A percentile compares a stretch with the other conserved stretches of the same genome.
Evolutionary conservation across 108 stramenopile genomes (phyloP).

Genomic region (Fragilaria crotonensis): DNA sequence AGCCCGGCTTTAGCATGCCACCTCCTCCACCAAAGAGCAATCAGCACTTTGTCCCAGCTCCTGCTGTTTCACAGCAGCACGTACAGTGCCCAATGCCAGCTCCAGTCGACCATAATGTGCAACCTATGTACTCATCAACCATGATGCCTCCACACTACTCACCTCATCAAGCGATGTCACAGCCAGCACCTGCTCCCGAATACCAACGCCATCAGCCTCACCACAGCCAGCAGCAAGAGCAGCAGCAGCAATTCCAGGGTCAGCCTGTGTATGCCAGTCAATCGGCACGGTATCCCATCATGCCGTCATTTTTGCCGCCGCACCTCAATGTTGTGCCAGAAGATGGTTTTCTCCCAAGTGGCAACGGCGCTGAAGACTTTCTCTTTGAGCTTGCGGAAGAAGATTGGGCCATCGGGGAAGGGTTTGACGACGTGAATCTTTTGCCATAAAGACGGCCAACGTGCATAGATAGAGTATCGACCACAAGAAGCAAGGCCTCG

Average conservation of each 20-base stretch:
- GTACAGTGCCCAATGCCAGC: background rate
- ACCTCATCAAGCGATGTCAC: background rate
- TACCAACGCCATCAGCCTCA: conserved; percentile 1
- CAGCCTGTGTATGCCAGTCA: background rate
- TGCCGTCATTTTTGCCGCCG: conserved; percentile 28
- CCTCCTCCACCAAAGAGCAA: conserved; percentile 2
- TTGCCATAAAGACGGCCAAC: no score
- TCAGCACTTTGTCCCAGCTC: background rate
- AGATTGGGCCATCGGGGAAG: conserved; percentile 60
- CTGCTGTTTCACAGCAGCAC: conserved; percentile 5
- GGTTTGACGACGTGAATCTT: conserved; percentile 19
- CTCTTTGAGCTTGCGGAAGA: conserved; percentile 40
- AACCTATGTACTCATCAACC: background rate
- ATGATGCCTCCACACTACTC: background rate
- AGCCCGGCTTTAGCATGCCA: background rate
- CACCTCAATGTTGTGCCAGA: conserved; percentile 43
- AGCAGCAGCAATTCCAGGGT: conserved; percentile 3
- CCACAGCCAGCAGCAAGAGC: background rate
- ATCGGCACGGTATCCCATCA: background rate
- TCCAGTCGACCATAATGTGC: background rate
- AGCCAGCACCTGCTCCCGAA: background rate
- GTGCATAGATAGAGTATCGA: no score
- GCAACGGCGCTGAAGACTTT: conserved; percentile 38
- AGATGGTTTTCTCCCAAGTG: conserved; percentile 23
- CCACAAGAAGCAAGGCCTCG: no score